Evolutionary conservation across 116 monocot genomes (phyloP).

Genomic region (Cymodocea nodosa): DNA sequence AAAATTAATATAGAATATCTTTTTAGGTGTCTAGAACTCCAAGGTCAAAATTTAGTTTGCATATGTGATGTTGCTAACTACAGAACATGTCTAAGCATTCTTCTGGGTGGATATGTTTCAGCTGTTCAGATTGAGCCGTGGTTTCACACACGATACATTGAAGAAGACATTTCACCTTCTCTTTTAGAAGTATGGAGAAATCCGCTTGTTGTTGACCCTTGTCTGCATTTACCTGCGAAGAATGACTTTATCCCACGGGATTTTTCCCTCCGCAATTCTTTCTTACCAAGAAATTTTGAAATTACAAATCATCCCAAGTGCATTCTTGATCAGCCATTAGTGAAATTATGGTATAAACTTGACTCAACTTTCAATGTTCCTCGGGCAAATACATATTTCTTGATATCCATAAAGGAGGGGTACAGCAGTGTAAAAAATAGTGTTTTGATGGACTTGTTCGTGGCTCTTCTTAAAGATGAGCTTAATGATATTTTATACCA

Average conservation of each 20-base stretch:
- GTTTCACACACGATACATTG: constrained; percentile 81
- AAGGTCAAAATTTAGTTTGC: no score
- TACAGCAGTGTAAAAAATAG: constrained; percentile 42
- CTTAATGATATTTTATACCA: constrained; percentile 88
- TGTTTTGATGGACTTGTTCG: constrained; percentile 73
- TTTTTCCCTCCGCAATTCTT: constrained; percentile 54
- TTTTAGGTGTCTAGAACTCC: no score
- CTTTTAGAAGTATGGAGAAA: constrained; percentile 59
- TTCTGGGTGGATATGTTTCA: constrained; percentile 22
- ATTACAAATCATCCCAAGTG: constrained; percentile 38
- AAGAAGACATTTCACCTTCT: constrained; percentile 59
- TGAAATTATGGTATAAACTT: constrained; percentile 92
- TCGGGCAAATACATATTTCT: constrained; percentile 82
- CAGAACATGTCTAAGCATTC: neutral
- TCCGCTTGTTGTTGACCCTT: constrained; percentile 36
- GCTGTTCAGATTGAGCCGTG: constrained; percentile 71
- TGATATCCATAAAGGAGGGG: constrained; percentile 74
- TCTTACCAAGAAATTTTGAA: constrained; percentile 9
- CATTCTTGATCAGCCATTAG: constrained; percentile 59
- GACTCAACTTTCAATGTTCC: constrained; percentile 86
- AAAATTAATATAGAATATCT: no score
- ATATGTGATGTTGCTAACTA: no score
- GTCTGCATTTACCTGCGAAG: constrained; percentile 67
- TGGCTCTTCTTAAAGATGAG: constrained; percentile 81
- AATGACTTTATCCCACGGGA: constrained; percentile 90